Percentiles rank a stretch among this genome's conserved stretches.
These are phyloP conservation scores for Magnolia sinica DNA, from an alignment of 164 flowering plant genomes.

Conservation along the genomic window DNA sequence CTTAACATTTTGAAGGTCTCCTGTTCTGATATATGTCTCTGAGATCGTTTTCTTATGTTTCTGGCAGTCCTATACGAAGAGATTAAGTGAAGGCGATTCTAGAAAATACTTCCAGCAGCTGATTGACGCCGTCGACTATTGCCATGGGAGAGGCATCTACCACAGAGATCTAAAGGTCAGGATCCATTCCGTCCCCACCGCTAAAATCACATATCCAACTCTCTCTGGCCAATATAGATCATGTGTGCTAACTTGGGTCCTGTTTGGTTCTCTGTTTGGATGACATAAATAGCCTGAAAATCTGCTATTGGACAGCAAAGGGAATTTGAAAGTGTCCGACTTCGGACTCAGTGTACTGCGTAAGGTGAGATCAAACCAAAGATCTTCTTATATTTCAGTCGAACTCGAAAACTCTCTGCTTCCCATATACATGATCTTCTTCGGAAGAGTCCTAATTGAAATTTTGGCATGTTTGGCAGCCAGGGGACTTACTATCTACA, in stretches of 20 bases:
- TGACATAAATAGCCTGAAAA: constrained; percentile 65
- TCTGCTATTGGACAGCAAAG: constrained; percentile 65
- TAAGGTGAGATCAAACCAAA: constrained; percentile 31
- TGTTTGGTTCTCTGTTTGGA: not conserved
- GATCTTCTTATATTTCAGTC: not conserved
- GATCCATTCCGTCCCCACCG: not conserved
- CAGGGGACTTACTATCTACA: constrained; percentile 50
- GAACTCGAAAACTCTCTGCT: not conserved
- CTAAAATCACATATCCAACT: not conserved
- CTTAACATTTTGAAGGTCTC: too few species aligned
- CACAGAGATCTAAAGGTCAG: constrained; percentile 89
- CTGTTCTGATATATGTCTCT: not conserved
- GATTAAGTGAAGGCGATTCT: constrained; percentile 57
- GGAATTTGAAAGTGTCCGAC: constrained; percentile 79
- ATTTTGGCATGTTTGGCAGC: constrained; percentile 29
- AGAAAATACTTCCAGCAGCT: constrained; percentile 82
- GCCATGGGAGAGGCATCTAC: constrained; percentile 78
- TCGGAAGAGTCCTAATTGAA: not conserved
- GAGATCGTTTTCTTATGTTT: not conserved
- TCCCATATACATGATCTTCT: not conserved
- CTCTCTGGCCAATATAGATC: not conserved
- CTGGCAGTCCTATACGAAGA: constrained; percentile 44
- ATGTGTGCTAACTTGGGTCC: constrained; percentile 1
- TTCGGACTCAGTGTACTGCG: constrained; percentile 72
- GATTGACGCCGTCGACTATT: constrained; percentile 79